phyloP scores from a whole-genome alignment of 2,329 filamentous ascomycete species.

The Phaeosphaeria sp. region DNA sequence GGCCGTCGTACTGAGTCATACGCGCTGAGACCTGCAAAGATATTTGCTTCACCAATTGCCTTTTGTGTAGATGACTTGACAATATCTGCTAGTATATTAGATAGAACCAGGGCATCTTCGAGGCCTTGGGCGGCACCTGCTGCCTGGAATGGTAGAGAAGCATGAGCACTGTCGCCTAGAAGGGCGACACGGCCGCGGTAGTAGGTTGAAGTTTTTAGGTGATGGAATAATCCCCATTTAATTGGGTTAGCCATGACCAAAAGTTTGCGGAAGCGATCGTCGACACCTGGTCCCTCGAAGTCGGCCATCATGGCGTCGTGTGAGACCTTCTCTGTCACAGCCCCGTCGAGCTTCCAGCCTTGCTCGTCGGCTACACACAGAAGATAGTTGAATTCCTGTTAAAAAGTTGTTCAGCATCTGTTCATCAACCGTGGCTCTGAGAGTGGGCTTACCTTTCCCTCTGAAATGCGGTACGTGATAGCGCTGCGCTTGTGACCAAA shows the following conservation, averaged over 20 bases:
- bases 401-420: too few relatives aligned
- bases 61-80: too few relatives aligned
- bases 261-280: constrained; percentile 16
- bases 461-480: constrained; percentile 9
- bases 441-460: not conserved
- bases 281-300: constrained; percentile 14
- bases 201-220: constrained; percentile 25
- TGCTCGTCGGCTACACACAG: not conserved
- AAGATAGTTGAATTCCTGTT: not conserved
- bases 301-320: constrained; percentile 27
- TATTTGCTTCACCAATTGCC: too few relatives aligned
- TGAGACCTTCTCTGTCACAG: constrained; percentile 16
- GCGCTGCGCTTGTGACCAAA: constrained; percentile 19
- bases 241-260: constrained; percentile 17
- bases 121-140: constrained; percentile 31
- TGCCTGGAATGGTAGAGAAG: constrained; percentile 27
- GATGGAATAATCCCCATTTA: constrained; percentile 30
- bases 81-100: constrained; percentile 18
- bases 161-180: constrained; percentile 35
- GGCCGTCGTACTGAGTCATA: constrained; percentile 28
- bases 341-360: not conserved
- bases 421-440: too few relatives aligned
- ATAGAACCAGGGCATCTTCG: constrained; percentile 35
- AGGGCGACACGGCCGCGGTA: constrained; percentile 23
- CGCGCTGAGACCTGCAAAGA: too few relatives aligned